Evolutionary conservation across 805 yeast genomes (phyloP).

Genomic region (Kodamaea restingae): DNA sequence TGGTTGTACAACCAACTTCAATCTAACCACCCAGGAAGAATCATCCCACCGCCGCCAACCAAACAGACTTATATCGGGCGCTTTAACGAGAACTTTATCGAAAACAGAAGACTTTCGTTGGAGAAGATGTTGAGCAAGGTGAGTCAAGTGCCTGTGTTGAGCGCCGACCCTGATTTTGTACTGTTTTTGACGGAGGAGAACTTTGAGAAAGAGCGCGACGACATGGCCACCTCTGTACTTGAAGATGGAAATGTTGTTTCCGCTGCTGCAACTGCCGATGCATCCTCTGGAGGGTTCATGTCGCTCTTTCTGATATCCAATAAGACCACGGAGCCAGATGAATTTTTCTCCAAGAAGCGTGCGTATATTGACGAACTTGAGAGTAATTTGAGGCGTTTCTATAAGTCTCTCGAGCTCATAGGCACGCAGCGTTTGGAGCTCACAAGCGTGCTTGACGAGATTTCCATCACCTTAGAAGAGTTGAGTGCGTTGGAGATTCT

Average conservation of each 20-base stretch:
- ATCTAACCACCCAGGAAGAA: constrained; percentile 80
- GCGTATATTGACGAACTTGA: constrained; percentile 69
- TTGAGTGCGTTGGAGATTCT: constrained; percentile 75
- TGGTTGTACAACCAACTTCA: constrained; percentile 91
- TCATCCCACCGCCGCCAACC: constrained; percentile 90
- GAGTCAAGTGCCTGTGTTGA: constrained; percentile 51
- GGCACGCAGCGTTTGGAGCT: constrained; percentile 74
- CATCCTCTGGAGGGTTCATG: constrained; percentile 53
- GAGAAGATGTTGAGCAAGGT: constrained; percentile 82
- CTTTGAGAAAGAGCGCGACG: constrained; percentile 55
- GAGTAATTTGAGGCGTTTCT: constrained; percentile 62
- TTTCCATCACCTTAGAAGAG: constrained; percentile 45
- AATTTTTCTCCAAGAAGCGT: constrained; percentile 67
- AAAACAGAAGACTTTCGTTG: constrained; percentile 75
- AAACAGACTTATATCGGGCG: constrained; percentile 92
- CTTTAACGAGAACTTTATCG: constrained; percentile 85
- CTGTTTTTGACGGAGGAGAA: constrained; percentile 74
- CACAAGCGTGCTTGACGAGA: constrained; percentile 67
- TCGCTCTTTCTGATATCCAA: constrained; percentile 66
- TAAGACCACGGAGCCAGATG: constrained; percentile 74
- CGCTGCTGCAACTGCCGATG: constrained; percentile 13
- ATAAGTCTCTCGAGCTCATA: constrained; percentile 68
- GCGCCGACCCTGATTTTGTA: constrained; percentile 69
- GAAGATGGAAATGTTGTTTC: constrained; percentile 2
- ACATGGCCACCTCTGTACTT: constrained; percentile 2